phyloP scores from a whole-genome alignment of 164 flowering plant genomes.

The Brasenia schreberi region DNA sequence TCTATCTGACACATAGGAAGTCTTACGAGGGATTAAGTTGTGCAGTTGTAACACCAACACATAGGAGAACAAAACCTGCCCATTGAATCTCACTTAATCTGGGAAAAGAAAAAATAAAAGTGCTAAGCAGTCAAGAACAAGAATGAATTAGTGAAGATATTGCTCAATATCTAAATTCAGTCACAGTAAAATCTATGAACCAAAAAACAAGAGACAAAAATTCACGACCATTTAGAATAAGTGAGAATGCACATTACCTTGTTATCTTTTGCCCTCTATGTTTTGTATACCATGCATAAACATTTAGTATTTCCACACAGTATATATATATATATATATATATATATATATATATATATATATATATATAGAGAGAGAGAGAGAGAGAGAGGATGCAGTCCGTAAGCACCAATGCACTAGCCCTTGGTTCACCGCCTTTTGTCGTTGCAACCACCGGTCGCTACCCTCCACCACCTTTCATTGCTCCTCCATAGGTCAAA shows the following conservation, averaged over 20 bases:
- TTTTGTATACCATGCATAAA: neutral
- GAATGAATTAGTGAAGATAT: neutral
- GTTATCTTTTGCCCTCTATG: neutral
- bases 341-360: too few species aligned
- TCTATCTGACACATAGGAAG: neutral
- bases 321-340: too few species aligned
- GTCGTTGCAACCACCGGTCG: too few species aligned
- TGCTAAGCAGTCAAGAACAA: neutral
- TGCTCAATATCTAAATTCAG: neutral
- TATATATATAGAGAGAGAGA: too few species aligned
- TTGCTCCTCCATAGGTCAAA: too few species aligned
- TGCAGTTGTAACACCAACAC: slow-evolving; percentile 97
- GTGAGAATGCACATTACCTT: too few species aligned
- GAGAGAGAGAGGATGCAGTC: too few species aligned
- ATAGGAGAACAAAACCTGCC: slow-evolving; percentile 88
- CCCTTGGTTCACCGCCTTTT: too few species aligned
- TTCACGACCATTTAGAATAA: neutral
- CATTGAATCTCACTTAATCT: slow-evolving; percentile 95
- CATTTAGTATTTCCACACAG: too few species aligned
- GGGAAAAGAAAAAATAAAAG: slow-evolving; percentile 13
- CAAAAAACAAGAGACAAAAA: too few species aligned
- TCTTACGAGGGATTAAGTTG: slow-evolving; percentile 84
- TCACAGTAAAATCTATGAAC: neutral
- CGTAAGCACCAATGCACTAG: too few species aligned
- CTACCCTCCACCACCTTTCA: too few species aligned